These are phyloP conservation scores for Yamadazyma laniorum DNA, from an alignment of 805 yeast genomes.

Conservation along the genomic window DNA sequence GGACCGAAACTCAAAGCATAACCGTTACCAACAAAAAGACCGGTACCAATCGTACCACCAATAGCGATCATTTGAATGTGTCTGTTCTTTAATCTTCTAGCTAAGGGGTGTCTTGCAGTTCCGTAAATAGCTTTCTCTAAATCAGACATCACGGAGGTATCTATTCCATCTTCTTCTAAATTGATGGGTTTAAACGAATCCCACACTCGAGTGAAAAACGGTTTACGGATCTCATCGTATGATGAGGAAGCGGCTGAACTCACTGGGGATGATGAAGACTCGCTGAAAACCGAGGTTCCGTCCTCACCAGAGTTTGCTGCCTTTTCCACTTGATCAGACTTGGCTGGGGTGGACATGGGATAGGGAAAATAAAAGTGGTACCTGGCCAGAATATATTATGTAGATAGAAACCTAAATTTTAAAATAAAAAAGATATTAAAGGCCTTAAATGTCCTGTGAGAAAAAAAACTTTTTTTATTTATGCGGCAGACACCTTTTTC, in stretches of 20 bases:
- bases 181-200: conserved; percentile 40
- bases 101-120: conserved; percentile 43
- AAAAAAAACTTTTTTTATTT: too few species aligned
- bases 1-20: conserved; percentile 43
- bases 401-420: too few species aligned
- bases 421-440: too few species aligned
- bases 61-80: conserved; percentile 59
- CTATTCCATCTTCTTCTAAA: conserved; percentile 40
- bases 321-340: too few species aligned
- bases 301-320: not conserved
- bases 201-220: conserved; percentile 16
- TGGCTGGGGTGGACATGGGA: too few species aligned
- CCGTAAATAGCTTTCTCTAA: conserved; percentile 40
- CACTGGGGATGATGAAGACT: not conserved
- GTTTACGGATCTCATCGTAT: not conserved
- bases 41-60: conserved; percentile 75
- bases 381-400: too few species aligned
- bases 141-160: conserved; percentile 38
- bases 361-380: too few species aligned
- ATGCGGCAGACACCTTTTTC: too few species aligned
- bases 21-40: conserved; percentile 49
- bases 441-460: too few species aligned
- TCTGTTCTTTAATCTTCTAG: conserved; percentile 45
- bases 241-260: not conserved
- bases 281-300: not conserved